These are phyloP conservation scores for Aspergillus ochraceoroseus DNA, from an alignment of 2,329 filamentous ascomycete genomes.

Conservation along the genomic window DNA sequence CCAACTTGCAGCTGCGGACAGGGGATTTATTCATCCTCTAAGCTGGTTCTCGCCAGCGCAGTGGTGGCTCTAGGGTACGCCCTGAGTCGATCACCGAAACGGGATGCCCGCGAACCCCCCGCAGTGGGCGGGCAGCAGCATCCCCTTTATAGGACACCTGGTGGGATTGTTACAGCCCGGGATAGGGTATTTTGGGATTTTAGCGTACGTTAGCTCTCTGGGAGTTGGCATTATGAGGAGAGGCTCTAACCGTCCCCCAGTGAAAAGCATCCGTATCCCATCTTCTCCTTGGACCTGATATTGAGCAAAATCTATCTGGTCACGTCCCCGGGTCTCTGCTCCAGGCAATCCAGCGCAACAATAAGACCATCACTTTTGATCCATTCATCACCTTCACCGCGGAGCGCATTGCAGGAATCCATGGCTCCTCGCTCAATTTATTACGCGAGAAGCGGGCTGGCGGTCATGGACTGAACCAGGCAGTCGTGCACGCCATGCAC, in stretches of 20 bases:
- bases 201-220: constrained; percentile 24
- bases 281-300: constrained; percentile 26
- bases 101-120: constrained; percentile 28
- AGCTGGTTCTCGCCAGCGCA: no score
- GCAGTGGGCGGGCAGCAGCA: constrained; percentile 13
- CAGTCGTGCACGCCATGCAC: constrained; percentile 24
- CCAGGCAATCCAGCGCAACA: constrained; percentile 23
- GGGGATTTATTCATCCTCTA: no score
- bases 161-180: constrained; percentile 25
- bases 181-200: constrained; percentile 20
- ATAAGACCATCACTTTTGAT: constrained; percentile 23
- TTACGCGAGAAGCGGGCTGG: constrained; percentile 20
- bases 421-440: constrained; percentile 17
- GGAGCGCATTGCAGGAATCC: constrained; percentile 20
- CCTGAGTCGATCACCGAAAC: no score
- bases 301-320: constrained; percentile 27
- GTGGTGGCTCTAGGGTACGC: no score
- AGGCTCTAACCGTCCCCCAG: constrained; percentile 10
- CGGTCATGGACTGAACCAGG: constrained; percentile 19
- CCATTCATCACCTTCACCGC: constrained; percentile 21
- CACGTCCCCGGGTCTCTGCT: constrained; percentile 24
- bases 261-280: constrained; percentile 16
- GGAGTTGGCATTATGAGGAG: no score
- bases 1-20: no score
- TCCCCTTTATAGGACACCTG: constrained; percentile 30